These are phyloP conservation scores for Pseudopyricularia cyperi DNA, from an alignment of 2,329 filamentous ascomycete species.

Conservation along the genomic window DNA sequence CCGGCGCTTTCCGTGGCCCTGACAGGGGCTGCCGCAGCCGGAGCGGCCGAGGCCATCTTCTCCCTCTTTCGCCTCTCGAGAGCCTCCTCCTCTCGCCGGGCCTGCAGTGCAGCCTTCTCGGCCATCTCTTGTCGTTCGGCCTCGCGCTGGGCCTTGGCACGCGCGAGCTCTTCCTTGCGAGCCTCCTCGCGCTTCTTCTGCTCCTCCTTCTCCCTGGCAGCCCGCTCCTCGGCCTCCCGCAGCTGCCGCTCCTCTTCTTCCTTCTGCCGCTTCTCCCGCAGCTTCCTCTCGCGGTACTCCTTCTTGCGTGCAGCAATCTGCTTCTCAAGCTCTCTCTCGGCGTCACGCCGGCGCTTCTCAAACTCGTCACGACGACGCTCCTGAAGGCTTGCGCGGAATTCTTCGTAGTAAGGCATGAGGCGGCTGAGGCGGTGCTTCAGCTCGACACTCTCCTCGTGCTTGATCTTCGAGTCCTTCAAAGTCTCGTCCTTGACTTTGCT, in stretches of 20 bases:
- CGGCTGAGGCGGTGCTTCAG: slow-evolving; percentile 86
- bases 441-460: slow-evolving; percentile 84
- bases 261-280: slow-evolving; percentile 69
- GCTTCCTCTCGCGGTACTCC: slow-evolving; percentile 72
- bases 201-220: slow-evolving; percentile 73
- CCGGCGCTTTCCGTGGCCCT: slow-evolving; percentile 28
- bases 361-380: slow-evolving; percentile 89
- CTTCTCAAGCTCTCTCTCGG: slow-evolving; percentile 84
- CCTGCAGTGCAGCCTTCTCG: slow-evolving; percentile 57
- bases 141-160: slow-evolving; percentile 51
- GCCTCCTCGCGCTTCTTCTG: slow-evolving; percentile 68
- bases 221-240: slow-evolving; percentile 76
- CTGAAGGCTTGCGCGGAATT: slow-evolving; percentile 69
- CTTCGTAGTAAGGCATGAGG: slow-evolving; percentile 72
- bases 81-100: slow-evolving; percentile 77
- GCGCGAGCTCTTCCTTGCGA: slow-evolving; percentile 57
- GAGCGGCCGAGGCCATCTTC: slow-evolving; percentile 16
- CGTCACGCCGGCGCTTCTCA: slow-evolving; percentile 82
- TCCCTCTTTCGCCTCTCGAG: slow-evolving; percentile 59
- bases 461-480: slow-evolving; percentile 66
- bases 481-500: slow-evolving; percentile 68
- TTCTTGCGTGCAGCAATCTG: slow-evolving; percentile 80
- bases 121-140: slow-evolving; percentile 54
- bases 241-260: slow-evolving; percentile 72
- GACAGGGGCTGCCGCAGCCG: slow-evolving; percentile 14